phyloP scores from a whole-genome alignment of 768 basidiomycete species.

The Nevesoporus exiguus region DNA sequence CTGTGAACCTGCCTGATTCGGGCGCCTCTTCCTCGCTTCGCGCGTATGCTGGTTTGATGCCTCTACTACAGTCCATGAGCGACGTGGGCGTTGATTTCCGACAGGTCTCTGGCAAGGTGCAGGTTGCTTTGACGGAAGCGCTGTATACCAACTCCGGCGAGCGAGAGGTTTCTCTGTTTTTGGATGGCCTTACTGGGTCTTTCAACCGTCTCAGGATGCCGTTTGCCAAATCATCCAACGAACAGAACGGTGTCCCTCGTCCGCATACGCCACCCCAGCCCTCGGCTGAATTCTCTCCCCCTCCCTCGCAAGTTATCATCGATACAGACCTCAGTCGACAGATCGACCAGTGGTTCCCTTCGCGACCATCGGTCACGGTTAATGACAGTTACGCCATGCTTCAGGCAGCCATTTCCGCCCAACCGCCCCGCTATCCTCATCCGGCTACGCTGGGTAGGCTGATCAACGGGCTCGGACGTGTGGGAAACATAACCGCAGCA shows the following conservation, averaged over 20 bases:
- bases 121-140: slow-evolving; percentile 19
- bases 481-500: slow-evolving; percentile 56
- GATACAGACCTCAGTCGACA: slow-evolving; percentile 27
- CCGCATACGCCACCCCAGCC: slow-evolving; percentile 10
- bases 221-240: slow-evolving; percentile 16
- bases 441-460: slow-evolving; percentile 54
- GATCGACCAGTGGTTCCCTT: slow-evolving; percentile 34
- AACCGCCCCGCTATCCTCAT: slow-evolving; percentile 46
- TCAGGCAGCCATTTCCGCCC: slow-evolving; percentile 37
- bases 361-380: slow-evolving; percentile 28
- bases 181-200: slow-evolving; percentile 16
- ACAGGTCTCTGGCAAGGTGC: slow-evolving; percentile 19
- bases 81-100: slow-evolving; percentile 30
- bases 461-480: slow-evolving; percentile 66
- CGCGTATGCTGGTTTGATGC: slow-evolving; percentile 39
- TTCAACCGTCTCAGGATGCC: slow-evolving; percentile 22
- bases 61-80: slow-evolving; percentile 42
- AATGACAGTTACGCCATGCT: slow-evolving; percentile 49
- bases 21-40: slow-evolving; percentile 19
- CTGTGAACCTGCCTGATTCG: slow-evolving; percentile 14
- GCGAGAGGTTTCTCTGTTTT: slow-evolving; percentile 24
- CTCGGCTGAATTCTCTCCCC: slow-evolving; percentile 12
- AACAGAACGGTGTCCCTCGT: slow-evolving; percentile 1
- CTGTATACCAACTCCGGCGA: slow-evolving; percentile 21
- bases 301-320: slow-evolving; percentile 15